phyloP scores from a whole-genome alignment of 129 eudicot genomes.

The carrot (Daucus carota) region DH1_v3.0 NC_030382.2:39504501-39505000 shows the following conservation, averaged over 20 bases:
- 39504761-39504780: neutral
- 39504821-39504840: neutral
- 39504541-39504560: conserved; percentile 82
- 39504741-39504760: neutral
- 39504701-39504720: neutral
- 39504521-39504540: conserved; percentile 80
- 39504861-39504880: neutral
- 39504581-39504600: conserved; percentile 29
- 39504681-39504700: conserved; percentile 80
- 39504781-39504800: neutral
- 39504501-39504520: conserved; percentile 87
- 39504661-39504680: conserved; percentile 85
- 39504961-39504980: neutral
- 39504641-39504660: conserved; percentile 82
- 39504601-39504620: conserved; percentile 52
- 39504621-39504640: conserved; percentile 73
- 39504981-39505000: neutral
- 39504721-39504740: neutral
- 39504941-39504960: neutral
- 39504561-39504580: conserved; percentile 76
- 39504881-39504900: neutral
- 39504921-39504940: neutral
- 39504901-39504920: neutral
- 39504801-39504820: no score
- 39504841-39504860: neutral